phyloP scores from a whole-genome alignment of 192 early-diverging fungal genomes.

The Rhizophlyctis rosea region DNA sequence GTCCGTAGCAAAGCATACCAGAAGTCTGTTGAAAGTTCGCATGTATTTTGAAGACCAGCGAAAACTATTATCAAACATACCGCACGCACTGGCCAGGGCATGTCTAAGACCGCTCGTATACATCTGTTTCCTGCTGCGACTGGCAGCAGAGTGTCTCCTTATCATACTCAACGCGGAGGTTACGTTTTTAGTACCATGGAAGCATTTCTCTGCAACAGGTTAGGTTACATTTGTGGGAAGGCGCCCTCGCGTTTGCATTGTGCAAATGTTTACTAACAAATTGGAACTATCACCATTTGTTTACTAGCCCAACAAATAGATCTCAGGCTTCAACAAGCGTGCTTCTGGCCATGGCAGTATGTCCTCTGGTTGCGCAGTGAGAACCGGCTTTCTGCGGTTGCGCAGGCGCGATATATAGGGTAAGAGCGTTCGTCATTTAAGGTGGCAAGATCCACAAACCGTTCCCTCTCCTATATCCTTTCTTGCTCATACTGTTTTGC shows the following conservation, averaged over 20 bases:
- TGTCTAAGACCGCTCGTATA: too few species aligned
- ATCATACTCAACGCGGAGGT: too few species aligned
- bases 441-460: not conserved
- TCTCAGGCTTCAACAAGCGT: conserved; percentile 75
- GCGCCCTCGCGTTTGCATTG: too few species aligned
- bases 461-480: not conserved
- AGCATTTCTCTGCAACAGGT: conserved; percentile 66
- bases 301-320: conserved; percentile 78
- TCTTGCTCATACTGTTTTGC: not conserved
- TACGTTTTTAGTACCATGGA: conserved; percentile 72
- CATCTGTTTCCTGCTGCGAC: too few species aligned
- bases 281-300: not conserved
- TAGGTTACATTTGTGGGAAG: conserved; percentile 8
- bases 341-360: conserved; percentile 89
- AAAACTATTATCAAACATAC: too few species aligned
- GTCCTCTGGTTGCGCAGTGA: conserved; percentile 57
- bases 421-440: conserved; percentile 19
- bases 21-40: too few species aligned
- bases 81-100: too few species aligned
- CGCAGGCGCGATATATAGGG: conserved; percentile 77
- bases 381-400: conserved; percentile 52
- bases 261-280: conserved; percentile 13
- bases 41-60: too few species aligned
- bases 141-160: too few species aligned
- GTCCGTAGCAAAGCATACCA: too few species aligned